Evolutionary conservation across 2,329 filamentous ascomycete species (phyloP).

Genomic region (Alternaria brassicicola): DNA sequence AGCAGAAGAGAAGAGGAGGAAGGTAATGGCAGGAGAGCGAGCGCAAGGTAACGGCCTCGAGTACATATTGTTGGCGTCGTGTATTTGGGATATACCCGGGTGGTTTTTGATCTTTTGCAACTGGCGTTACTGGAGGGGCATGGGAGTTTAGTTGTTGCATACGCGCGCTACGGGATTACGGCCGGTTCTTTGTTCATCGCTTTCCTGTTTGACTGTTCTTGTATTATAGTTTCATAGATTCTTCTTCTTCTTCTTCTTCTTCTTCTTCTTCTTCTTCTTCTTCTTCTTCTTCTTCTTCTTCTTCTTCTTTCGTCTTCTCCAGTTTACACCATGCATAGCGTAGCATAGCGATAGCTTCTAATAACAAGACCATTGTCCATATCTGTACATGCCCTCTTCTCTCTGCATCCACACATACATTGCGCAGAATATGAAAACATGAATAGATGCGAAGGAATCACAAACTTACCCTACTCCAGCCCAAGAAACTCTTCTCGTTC

Average conservation of each 20-base stretch:
- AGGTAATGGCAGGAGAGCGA: conserved; percentile 16
- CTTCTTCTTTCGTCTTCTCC: too few species aligned
- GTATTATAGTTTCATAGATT: conserved; percentile 7
- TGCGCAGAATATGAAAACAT: background rate
- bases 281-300: background rate
- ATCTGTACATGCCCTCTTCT: background rate
- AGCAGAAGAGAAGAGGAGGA: background rate
- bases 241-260: background rate
- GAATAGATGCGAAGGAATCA: conserved; percentile 3
- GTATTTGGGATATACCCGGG: conserved; percentile 16
- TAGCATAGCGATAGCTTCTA: conserved; percentile 12
- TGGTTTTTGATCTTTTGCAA: background rate
- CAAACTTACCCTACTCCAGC: conserved; percentile 53
- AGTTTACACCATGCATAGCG: background rate
- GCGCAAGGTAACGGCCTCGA: conserved; percentile 5
- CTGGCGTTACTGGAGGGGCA: background rate
- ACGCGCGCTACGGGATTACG: conserved; percentile 6
- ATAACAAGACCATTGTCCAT: conserved; percentile 5
- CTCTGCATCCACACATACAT: too few species aligned
- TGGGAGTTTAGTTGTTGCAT: conserved; percentile 1
- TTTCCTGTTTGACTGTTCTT: background rate
- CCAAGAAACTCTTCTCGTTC: conserved; percentile 56
- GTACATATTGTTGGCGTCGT: conserved; percentile 14
- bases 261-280: background rate
- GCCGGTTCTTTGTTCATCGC: background rate